Percentiles rank a stretch among this genome's conserved stretches.
These are phyloP conservation scores for Blastobotrys ciferrii DNA, from an alignment of 1,139 yeast genomes.

Conservation along the genomic window DNA sequence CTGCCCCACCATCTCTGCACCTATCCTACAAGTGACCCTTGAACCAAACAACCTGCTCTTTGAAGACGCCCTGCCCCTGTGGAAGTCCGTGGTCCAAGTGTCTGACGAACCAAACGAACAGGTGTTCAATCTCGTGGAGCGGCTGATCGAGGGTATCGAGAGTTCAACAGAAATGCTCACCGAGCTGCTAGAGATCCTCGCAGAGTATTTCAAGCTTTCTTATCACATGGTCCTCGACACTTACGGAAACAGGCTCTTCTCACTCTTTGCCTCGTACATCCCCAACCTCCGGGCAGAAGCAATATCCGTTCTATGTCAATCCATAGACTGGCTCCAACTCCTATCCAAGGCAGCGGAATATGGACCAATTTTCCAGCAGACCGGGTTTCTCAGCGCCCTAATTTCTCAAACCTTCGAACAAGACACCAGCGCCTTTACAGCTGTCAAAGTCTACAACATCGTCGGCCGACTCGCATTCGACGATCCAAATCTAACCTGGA, in stretches of 20 bases:
- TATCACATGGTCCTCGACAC: conserved; percentile 33
- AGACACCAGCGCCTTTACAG: conserved; percentile 12
- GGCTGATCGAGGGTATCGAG: conserved; percentile 45
- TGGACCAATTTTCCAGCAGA: conserved; percentile 28
- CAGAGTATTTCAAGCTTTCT: conserved; percentile 66
- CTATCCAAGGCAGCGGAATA: conserved; percentile 27
- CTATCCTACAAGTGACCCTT: conserved; percentile 62
- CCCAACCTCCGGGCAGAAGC: conserved; percentile 70
- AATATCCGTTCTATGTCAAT: conserved; percentile 32
- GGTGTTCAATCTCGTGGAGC: conserved; percentile 47
- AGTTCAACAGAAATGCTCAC: conserved; percentile 79
- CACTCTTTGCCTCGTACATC: conserved; percentile 55
- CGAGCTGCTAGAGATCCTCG: conserved; percentile 59
- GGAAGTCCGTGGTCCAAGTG: conserved; percentile 70
- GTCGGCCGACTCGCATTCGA: conserved; percentile 53
- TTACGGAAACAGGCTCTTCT: conserved; percentile 42
- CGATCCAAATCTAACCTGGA: conserved; percentile 48
- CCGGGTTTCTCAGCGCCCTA: conserved; percentile 33
- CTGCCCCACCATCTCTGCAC: conserved; percentile 62
- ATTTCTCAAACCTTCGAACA: conserved; percentile 48
- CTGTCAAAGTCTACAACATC: conserved; percentile 48
- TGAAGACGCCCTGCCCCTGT: conserved; percentile 87
- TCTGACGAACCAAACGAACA: conserved; percentile 38
- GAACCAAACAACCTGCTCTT: conserved; percentile 51
- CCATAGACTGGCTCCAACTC: conserved; percentile 24